Percentiles rank a stretch among this genome's conserved stretches.
Evolutionary conservation across 73 alveolate genomes (phyloP).

Genomic region (Urostyla sp.): DNA sequence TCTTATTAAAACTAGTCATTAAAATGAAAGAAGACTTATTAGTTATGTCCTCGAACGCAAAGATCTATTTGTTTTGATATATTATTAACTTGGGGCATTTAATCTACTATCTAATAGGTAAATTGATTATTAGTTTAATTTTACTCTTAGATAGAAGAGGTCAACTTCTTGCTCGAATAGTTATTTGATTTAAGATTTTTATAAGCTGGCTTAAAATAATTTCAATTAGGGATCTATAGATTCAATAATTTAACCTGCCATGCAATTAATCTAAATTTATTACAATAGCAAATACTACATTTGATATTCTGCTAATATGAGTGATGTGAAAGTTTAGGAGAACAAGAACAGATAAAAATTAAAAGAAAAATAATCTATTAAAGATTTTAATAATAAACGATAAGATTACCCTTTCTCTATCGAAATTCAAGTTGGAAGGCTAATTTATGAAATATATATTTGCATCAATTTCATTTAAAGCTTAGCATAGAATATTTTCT

Average conservation of each 20-base stretch:
- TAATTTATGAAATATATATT: neutral
- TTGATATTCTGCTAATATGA: conserved; percentile 39
- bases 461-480: conserved; percentile 24
- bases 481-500: conserved; percentile 38
- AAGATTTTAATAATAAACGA: neutral
- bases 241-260: conserved; percentile 11
- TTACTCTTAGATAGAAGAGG: conserved; percentile 27
- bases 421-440: neutral
- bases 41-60: no score
- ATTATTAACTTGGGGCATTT: conserved; percentile 7
- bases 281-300: neutral
- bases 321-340: conserved; percentile 16
- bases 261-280: conserved; percentile 13
- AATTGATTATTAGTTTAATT: neutral
- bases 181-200: neutral
- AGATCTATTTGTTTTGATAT: neutral
- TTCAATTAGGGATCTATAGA: conserved; percentile 1
- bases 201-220: neutral
- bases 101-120: conserved; percentile 19
- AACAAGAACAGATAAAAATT: neutral
- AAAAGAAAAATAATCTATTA: conserved; percentile 4
- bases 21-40: no score
- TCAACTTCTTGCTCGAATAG: neutral
- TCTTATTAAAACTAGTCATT: neutral
- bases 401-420: conserved; percentile 36